Evolutionary conservation across 345 rosid genomes (phyloP).

Genomic region (Hibiscus tridactylites): DNA sequence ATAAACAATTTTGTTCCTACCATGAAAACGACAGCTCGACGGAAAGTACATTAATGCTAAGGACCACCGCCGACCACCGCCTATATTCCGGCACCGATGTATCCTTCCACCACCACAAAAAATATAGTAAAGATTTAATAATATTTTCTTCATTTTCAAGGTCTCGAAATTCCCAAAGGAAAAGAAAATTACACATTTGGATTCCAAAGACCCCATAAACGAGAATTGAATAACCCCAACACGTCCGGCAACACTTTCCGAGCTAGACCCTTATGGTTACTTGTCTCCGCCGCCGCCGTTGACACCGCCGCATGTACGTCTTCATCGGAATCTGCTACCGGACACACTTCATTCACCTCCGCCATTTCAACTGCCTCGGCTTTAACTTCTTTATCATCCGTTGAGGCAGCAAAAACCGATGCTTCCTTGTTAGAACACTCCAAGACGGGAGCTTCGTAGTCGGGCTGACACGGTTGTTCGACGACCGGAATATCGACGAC

Average conservation of each 20-base stretch:
- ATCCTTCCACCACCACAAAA: not conserved
- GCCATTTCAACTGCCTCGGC: not conserved
- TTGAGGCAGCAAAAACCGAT: not conserved
- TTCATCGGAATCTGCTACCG: conserved; percentile 1
- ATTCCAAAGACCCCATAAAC: conserved; percentile 88
- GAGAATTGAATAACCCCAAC: conserved; percentile 72
- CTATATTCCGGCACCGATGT: not conserved
- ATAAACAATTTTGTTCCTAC: not conserved
- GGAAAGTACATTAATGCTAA: not conserved
- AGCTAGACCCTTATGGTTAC: conserved; percentile 60
- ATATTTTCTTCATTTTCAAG: not conserved
- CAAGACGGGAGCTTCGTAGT: not conserved
- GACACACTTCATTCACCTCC: not conserved
- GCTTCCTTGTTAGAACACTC: not conserved
- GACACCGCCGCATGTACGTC: not conserved
- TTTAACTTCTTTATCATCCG: conserved; percentile 1
- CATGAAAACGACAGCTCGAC: not conserved
- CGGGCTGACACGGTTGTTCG: not conserved
- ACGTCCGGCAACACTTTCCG: conserved; percentile 97
- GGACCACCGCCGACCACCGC: not conserved
- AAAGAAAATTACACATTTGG: conserved; percentile 40
- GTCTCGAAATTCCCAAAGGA: conserved; percentile 9
- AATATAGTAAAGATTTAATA: not conserved
- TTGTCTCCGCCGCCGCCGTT: conserved; percentile 1
- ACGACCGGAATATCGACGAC: conserved; percentile 5